These are phyloP conservation scores for Gymnopilus junonius DNA, from an alignment of 768 basidiomycete genomes.

Conservation along the genomic window DNA sequence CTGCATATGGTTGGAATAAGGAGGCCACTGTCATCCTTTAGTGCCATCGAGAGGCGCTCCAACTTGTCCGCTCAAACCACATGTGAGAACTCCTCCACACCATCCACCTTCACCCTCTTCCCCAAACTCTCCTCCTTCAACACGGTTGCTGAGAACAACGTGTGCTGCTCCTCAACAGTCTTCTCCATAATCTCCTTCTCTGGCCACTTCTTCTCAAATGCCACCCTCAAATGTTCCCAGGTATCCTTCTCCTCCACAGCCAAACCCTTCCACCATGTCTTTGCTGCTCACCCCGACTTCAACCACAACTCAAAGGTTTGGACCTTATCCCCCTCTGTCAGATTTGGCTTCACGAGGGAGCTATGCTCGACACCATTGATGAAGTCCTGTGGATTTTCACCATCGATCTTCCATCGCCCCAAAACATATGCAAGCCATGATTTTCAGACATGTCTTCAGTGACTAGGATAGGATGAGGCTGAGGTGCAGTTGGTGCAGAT, in stretches of 20 bases:
- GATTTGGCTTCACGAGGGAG: slow-evolving; percentile 2
- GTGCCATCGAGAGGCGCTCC: slow-evolving; percentile 11
- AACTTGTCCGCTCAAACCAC: slow-evolving; percentile 28
- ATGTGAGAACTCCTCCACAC: slow-evolving; percentile 23
- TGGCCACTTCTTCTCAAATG: slow-evolving; percentile 24
- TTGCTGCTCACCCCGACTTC: slow-evolving; percentile 11
- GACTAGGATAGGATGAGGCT: neutral
- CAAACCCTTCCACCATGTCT: slow-evolving; percentile 19
- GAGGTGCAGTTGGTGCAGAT: neutral
- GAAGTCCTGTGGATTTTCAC: slow-evolving; percentile 23
- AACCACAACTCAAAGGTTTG: slow-evolving; percentile 6
- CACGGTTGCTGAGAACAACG: slow-evolving; percentile 4
- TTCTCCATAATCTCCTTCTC: slow-evolving; percentile 12
- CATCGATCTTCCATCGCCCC: neutral
- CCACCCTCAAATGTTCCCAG: slow-evolving; percentile 8
- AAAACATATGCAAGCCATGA: neutral
- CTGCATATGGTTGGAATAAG: slow-evolving; percentile 12
- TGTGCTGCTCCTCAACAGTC: slow-evolving; percentile 14
- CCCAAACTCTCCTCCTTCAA: slow-evolving; percentile 17
- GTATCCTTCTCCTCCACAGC: slow-evolving; percentile 2
- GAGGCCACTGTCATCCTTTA: slow-evolving; percentile 17
- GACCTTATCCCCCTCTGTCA: slow-evolving; percentile 15
- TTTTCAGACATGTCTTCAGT: neutral
- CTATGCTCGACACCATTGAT: slow-evolving; percentile 16
- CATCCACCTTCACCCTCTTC: slow-evolving; percentile 16